Evolutionary conservation across 352 stramenopile species (phyloP).

Genomic region (Detonula confervacea): DNA sequence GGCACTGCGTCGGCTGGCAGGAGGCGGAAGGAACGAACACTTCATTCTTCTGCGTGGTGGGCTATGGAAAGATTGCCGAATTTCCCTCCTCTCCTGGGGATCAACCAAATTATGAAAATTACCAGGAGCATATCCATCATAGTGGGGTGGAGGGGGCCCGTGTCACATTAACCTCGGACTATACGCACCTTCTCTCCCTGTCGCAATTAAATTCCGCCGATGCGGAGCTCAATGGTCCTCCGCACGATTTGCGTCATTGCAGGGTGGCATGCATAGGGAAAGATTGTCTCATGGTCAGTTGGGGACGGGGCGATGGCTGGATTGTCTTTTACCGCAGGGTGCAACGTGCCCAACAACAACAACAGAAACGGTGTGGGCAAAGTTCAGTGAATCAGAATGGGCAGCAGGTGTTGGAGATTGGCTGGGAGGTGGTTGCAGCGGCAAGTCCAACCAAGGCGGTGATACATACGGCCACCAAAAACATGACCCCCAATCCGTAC

Average conservation of each 20-base stretch:
- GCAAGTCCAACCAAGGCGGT: constrained; percentile 50
- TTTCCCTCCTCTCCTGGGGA: constrained; percentile 27
- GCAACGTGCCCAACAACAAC: constrained; percentile 3
- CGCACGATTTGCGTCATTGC: constrained; percentile 44
- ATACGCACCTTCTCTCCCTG: constrained; percentile 3
- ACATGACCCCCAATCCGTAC: constrained; percentile 29
- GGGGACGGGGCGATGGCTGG: constrained; percentile 74
- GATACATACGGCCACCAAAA: constrained; percentile 39
- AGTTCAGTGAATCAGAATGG: constrained; percentile 8
- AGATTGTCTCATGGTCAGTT: constrained; percentile 77
- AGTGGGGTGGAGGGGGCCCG: constrained; percentile 7
- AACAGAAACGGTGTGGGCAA: no score
- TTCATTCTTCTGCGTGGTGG: constrained; percentile 48
- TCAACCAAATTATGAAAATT: constrained; percentile 7
- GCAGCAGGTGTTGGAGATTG: constrained; percentile 14
- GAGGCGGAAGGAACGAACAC: background rate
- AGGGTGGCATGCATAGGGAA: constrained; percentile 58
- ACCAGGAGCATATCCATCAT: background rate
- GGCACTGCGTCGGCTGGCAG: constrained; percentile 30
- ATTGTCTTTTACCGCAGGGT: constrained; percentile 74
- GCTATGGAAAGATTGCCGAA: constrained; percentile 54
- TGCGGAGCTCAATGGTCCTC: constrained; percentile 11
- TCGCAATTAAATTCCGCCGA: background rate
- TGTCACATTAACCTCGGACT: constrained; percentile 41
- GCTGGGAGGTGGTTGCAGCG: constrained; percentile 65